These are phyloP conservation scores for Coniosporium apollinis DNA, from an alignment of 495 filamentous ascomycete genomes.

Conservation along the genomic window DNA sequence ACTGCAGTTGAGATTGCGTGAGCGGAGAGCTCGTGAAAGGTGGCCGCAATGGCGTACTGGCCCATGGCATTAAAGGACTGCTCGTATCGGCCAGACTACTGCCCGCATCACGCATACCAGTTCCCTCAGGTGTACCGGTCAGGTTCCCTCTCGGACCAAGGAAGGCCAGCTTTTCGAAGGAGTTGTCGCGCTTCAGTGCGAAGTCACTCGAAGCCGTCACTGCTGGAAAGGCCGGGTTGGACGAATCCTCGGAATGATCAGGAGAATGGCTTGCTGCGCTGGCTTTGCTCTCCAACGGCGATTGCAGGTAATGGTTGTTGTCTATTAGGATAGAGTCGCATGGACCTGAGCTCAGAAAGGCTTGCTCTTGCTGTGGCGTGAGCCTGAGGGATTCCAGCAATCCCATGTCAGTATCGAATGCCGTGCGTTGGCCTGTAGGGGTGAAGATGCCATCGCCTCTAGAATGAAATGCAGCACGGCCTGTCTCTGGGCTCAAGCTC, in stretches of 20 bases:
- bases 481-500: too few species aligned
- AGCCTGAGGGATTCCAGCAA: too few species aligned
- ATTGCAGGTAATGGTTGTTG: too few species aligned
- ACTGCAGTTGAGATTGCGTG: neutral
- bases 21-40: neutral
- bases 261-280: neutral
- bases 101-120: conserved; percentile 19
- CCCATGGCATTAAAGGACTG: conserved; percentile 12
- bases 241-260: neutral
- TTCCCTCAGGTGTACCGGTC: conserved; percentile 20
- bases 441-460: too few species aligned
- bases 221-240: neutral
- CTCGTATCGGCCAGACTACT: conserved; percentile 23
- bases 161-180: conserved; percentile 18
- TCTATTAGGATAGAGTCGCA: too few species aligned
- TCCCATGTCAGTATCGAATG: too few species aligned
- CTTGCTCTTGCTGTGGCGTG: too few species aligned
- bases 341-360: too few species aligned
- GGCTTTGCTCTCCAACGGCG: too few species aligned
- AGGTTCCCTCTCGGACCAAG: conserved; percentile 18
- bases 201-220: neutral
- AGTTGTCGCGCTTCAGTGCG: conserved; percentile 8
- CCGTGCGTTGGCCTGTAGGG: too few species aligned
- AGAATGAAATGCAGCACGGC: too few species aligned
- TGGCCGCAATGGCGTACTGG: neutral